phyloP scores from a whole-genome alignment of 768 basidiomycete species.

The Pleurotus cornucopiae region DNA sequence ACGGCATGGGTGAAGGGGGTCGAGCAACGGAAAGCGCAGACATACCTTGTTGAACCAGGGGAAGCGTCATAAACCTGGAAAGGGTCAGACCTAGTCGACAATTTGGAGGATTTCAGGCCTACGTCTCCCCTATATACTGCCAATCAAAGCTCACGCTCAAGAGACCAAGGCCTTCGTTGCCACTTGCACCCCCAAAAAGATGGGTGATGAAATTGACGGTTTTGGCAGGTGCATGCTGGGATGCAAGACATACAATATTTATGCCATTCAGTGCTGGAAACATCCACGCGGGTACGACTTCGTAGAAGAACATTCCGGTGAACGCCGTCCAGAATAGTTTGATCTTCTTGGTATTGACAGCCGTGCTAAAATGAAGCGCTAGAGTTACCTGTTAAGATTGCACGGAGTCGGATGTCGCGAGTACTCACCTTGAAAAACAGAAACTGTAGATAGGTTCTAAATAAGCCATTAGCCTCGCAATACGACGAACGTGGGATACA shows the following conservation, averaged over 20 bases:
- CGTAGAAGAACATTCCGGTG: constrained; percentile 47
- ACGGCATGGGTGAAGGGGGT: not conserved
- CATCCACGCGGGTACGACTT: constrained; percentile 51
- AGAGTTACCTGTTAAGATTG: not conserved
- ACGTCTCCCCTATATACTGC: constrained; percentile 55
- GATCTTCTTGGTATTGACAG: constrained; percentile 41
- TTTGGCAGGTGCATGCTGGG: constrained; percentile 37
- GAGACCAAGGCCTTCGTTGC: constrained; percentile 65
- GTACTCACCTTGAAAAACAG: constrained; percentile 50
- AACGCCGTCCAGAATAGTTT: constrained; percentile 51
- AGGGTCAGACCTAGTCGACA: not conserved
- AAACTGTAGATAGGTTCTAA: constrained; percentile 51
- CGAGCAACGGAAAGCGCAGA: not conserved
- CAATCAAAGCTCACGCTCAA: constrained; percentile 60
- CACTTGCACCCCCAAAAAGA: constrained; percentile 61
- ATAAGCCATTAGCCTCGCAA: not conserved
- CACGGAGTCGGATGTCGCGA: not conserved
- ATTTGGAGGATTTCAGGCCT: constrained; percentile 5
- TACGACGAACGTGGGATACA: not conserved
- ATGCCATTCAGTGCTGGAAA: constrained; percentile 64
- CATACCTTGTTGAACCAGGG: constrained; percentile 51
- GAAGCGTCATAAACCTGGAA: constrained; percentile 46
- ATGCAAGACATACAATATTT: constrained; percentile 57
- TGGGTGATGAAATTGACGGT: constrained; percentile 51
- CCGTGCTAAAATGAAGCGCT: constrained; percentile 47